Base-by-base conservation (phyloP, 1,284 basidiomycete genomes). In the Melampsora larici-populina region DNA sequence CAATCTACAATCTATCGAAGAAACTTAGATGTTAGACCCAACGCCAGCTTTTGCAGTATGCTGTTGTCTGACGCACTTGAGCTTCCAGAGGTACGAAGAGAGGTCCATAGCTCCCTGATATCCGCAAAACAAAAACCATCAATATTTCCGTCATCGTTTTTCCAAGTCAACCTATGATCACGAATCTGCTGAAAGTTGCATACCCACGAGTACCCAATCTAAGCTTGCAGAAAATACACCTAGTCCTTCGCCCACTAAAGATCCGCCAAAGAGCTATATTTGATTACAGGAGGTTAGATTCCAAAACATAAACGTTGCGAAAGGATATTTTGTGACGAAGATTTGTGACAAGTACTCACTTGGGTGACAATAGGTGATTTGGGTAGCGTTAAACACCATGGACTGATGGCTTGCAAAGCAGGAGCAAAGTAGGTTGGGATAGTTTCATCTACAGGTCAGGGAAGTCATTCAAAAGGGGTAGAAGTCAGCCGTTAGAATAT, bases 331-430 rank as follows among this genome's bases (percentile, higher is more conserved):
- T 17, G 15, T 17, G 15, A 11, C 3, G 13, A 46, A 46, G 43
- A 40, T 3, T 46, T 46, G 43, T 15, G 9, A 15, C 13, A 15
- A 15, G 11, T 46, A 15, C 43, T 46, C 43, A 46, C 43, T 15
- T 62, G 31, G 6, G 75, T 64, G 60, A 77, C 67, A 48, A 40
- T 55, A 15, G 67, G 40, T 24, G 18, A 46, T 48, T 63, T 49
- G 7, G 75, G 75, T 29, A 77, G 62, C 6, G 67, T 43, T 18
- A 77, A 43, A 24, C 75, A 77, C 66, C 66, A 77, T 24, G 75
- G 75, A 64, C 67, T 70, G 62, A 77, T 29, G 18, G 75, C 75
- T 77, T 77, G 75, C 18, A 77, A 40, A 33, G 75, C 67, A 49
- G 75, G 75, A 29, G 75, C 75, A 11, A 77, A 70, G 26, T 77